Evolutionary conservation across 2,329 filamentous ascomycete genomes (phyloP), one percentile per base, ranked within the genome.

Genomic region (Alternaria arbusti): DNA sequence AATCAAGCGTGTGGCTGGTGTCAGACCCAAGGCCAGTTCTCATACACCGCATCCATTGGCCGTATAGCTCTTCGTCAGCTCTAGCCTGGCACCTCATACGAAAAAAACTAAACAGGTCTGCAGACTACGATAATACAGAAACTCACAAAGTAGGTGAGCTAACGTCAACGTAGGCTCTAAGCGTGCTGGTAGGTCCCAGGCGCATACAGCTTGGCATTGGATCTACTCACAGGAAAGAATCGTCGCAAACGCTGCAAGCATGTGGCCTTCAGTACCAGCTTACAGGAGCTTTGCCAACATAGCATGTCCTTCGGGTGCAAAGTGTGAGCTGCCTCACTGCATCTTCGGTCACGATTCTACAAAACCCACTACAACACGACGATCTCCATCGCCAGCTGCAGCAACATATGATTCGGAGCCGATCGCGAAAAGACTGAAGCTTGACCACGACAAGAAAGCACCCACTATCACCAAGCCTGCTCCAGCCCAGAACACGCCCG

Each of bases 321-420:
- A 66, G 17, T 90, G 88, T 76, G 71, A 76, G 28, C 78, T 89
- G 12, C 79, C 85, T 13, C 83, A 84, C 65, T 90, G 88, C 78
- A 84, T 89, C 20, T 90, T 89, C 77, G 82, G 79, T 12, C 88
- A 90, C 76, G 75, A 83, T 57, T 57, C 71, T 13, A n/a, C 57
- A 36, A 68, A 61, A 43, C 10, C 62, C 36, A 57, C 63, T 43
- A 47, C 45, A 26, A 30, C 49, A 22, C 54, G 28, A 4, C 36
- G 61, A 11, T 51, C 57, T 11, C 54, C 58, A 25, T 26, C 63
- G 17, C 26, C 54, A 40, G 61, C n/a, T 20, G 30, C 52, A 17
- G 32, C 49, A 32, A 12, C 51, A 17, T 9, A 47, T 49, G 67
- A 57, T 30, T 40, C 44, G 28, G 65, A 67, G 60, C 69, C 69